Evolutionary conservation across 78 protist genomes (phyloP).

Genomic region (Protostelium mycophagum): DNA sequence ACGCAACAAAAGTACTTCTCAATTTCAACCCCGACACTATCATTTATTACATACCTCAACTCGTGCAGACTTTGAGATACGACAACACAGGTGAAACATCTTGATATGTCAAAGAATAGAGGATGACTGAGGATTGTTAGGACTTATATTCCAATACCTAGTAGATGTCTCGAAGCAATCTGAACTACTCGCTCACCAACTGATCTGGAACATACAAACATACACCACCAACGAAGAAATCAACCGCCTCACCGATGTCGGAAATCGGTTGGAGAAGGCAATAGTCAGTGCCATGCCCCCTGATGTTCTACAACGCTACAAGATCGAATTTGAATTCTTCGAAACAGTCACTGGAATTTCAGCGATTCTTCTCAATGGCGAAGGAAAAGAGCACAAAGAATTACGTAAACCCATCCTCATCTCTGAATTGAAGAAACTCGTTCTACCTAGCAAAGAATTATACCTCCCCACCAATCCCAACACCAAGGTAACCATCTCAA

Average conservation of each 20-base stretch:
- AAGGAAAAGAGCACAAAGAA: neutral
- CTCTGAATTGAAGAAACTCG: neutral
- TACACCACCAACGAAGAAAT: conserved; percentile 20
- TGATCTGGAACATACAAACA: conserved; percentile 81
- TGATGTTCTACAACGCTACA: conserved; percentile 14
- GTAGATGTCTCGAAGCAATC: conserved; percentile 31
- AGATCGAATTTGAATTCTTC: conserved; percentile 79
- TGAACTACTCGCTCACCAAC: conserved; percentile 74
- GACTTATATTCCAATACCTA: conserved; percentile 36
- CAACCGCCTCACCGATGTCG: neutral
- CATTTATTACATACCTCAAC: conserved; percentile 84
- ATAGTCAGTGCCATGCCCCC: conserved; percentile 26
- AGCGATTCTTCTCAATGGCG: conserved; percentile 50
- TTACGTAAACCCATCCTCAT: neutral
- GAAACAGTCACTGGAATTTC: conserved; percentile 64
- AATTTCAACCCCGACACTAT: conserved; percentile 66
- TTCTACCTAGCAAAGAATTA: neutral
- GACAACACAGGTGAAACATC: conserved; percentile 15
- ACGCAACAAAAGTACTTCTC: conserved; percentile 54
- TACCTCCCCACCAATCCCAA: conserved; percentile 58
- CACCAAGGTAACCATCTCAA: neutral
- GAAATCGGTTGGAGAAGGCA: conserved; percentile 25
- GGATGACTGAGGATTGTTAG: neutral
- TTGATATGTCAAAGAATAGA: neutral
- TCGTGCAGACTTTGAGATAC: conserved; percentile 73